These are phyloP conservation scores for Corymbia maculata DNA, from an alignment of 345 rosid genomes.

Conservation along the genomic window DNA sequence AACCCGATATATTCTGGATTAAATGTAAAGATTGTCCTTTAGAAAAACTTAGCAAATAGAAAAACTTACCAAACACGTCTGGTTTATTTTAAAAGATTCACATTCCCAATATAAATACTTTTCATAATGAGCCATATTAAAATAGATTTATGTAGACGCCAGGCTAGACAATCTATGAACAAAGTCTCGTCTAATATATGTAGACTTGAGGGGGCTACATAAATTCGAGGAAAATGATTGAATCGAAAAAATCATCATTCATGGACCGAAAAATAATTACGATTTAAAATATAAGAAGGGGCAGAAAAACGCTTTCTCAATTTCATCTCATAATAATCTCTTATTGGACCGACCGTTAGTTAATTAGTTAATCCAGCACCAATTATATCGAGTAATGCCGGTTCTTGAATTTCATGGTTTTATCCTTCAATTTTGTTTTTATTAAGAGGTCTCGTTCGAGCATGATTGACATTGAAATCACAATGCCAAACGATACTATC, in stretches of 20 bases:
- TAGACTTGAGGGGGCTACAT: not conserved
- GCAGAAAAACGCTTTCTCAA: not conserved
- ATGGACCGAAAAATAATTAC: accelerated
- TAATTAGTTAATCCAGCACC: not conserved
- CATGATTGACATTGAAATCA: not conserved
- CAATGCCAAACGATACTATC: not conserved
- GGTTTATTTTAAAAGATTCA: no score
- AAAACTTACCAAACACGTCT: not conserved
- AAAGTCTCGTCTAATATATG: accelerated
- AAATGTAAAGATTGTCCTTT: not conserved
- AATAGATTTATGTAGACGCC: not conserved
- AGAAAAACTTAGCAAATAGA: not conserved
- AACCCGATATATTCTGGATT: no score
- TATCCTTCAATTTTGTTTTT: not conserved
- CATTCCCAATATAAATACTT: not conserved
- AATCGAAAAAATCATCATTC: accelerated
- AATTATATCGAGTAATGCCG: not conserved
- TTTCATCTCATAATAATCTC: no score
- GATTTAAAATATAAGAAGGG: not conserved
- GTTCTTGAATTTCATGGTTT: not conserved
- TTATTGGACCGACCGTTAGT: accelerated
- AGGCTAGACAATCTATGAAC: not conserved
- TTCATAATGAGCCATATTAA: not conserved
- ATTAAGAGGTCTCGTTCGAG: accelerated
- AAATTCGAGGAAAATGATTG: accelerated